These are phyloP conservation scores for Penicillium sp. DNA, from an alignment of 2,329 filamentous ascomycete species.

Conservation along the genomic window DNA sequence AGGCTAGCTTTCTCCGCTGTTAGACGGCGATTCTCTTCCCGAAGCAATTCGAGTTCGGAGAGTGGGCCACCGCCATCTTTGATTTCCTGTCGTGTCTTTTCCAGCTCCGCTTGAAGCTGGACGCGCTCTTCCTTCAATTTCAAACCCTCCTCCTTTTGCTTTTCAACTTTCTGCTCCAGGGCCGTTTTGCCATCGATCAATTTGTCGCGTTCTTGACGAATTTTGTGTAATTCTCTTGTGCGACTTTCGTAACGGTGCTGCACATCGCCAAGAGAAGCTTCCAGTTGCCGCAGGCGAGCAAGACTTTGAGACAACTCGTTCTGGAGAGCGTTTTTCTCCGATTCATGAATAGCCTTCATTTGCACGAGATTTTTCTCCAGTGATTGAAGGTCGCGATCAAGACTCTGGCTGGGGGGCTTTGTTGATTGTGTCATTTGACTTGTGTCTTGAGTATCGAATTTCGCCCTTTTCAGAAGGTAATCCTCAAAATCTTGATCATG, in stretches of 20 bases:
- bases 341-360: constrained; percentile 26
- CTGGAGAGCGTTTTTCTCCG: constrained; percentile 28
- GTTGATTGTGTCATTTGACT: constrained; percentile 35
- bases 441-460: constrained; percentile 32
- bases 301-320: constrained; percentile 21
- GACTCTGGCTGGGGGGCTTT: constrained; percentile 26
- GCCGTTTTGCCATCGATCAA: constrained; percentile 26
- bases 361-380: constrained; percentile 27
- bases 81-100: constrained; percentile 34
- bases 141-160: constrained; percentile 32
- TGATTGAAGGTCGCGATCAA: constrained; percentile 24
- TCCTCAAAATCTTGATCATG: constrained; percentile 30
- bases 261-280: constrained; percentile 29
- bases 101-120: constrained; percentile 34
- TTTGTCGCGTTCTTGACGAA: constrained; percentile 33
- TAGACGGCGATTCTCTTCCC: constrained; percentile 36
- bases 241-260: constrained; percentile 43
- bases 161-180: constrained; percentile 29
- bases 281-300: constrained; percentile 27
- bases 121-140: constrained; percentile 39
- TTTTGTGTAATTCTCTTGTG: constrained; percentile 32
- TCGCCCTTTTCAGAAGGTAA: constrained; percentile 33
- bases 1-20: constrained; percentile 31
- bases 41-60: constrained; percentile 38
- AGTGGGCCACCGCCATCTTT: constrained; percentile 36